Conservation (phyloP, 139 green algal genomes). For the Tetraselmis chui region DNA sequence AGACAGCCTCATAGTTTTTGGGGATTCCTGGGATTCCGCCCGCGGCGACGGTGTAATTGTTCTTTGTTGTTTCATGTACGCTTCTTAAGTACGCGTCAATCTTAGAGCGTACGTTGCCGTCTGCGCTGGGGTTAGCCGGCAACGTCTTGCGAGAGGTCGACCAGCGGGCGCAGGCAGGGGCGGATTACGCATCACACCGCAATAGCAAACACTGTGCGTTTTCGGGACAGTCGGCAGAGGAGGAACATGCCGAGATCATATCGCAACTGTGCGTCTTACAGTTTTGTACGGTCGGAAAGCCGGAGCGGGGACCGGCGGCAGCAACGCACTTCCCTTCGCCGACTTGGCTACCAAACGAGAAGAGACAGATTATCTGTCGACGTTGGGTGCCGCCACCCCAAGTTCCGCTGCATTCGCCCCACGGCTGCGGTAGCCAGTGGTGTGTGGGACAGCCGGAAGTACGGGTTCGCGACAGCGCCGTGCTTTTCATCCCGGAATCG, state of each 20-base stretch:
- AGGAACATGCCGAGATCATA: neutral
- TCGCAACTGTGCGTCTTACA: constrained; percentile 30
- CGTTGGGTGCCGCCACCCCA: constrained; percentile 28
- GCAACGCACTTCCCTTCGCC: constrained; percentile 9
- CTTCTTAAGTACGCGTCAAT: too few species aligned
- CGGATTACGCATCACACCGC: constrained; percentile 5
- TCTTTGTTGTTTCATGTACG: too few species aligned
- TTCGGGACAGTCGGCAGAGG: constrained; percentile 23
- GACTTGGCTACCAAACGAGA: constrained; percentile 2
- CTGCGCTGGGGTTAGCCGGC: too few species aligned
- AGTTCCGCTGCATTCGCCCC: constrained; percentile 20
- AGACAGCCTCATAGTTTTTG: too few species aligned
- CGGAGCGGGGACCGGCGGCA: too few species aligned
- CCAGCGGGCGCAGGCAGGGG: neutral
- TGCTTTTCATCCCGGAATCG: too few species aligned
- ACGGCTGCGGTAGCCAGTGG: constrained; percentile 4
- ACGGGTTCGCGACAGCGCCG: neutral
- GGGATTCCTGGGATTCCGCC: too few species aligned
- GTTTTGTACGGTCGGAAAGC: neutral
- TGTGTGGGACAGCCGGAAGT: neutral
- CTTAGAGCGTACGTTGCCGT: too few species aligned
- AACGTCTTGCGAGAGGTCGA: too few species aligned
- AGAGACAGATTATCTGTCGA: constrained; percentile 19
- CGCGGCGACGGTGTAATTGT: too few species aligned
- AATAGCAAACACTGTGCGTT: constrained; percentile 14